These are phyloP conservation scores for Coemansia sp. DNA, from an alignment of 192 early-diverging fungal species.

Conservation along the genomic window DNA sequence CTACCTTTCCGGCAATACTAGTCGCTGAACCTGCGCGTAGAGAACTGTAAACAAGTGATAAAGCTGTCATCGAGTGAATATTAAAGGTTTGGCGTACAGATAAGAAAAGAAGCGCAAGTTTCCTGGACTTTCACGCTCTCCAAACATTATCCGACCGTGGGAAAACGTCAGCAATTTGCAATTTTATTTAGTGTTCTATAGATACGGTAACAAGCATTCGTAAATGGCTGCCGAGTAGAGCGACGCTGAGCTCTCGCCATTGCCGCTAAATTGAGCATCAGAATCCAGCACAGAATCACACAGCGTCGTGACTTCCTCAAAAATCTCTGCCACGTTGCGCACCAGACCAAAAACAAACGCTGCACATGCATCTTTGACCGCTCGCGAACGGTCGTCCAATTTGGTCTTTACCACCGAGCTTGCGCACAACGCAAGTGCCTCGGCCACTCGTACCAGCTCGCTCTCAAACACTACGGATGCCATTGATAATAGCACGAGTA, in stretches of 20 bases:
- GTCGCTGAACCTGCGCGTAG: neutral
- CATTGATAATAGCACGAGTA: conserved; percentile 34
- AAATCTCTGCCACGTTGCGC: conserved; percentile 45
- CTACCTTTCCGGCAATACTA: conserved; percentile 1
- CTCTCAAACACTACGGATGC: conserved; percentile 40
- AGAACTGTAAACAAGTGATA: conserved; percentile 2
- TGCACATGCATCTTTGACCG: conserved; percentile 21
- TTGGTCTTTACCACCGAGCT: neutral
- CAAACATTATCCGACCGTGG: conserved; percentile 1
- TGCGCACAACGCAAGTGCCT: conserved; percentile 25
- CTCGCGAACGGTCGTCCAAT: neutral
- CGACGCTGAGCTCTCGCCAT: conserved; percentile 17
- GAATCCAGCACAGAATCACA: conserved; percentile 19
- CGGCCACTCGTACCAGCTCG: conserved; percentile 34
- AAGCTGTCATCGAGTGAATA: neutral
- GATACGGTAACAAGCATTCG: conserved; percentile 18
- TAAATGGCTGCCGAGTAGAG: conserved; percentile 28
- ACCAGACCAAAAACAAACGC: conserved; percentile 51
- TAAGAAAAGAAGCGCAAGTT: neutral
- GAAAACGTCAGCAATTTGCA: neutral
- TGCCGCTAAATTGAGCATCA: neutral
- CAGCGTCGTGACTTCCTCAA: conserved; percentile 43
- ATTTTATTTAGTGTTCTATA: neutral
- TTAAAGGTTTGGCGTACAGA: neutral
- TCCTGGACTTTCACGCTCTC: neutral